A percentile compares a stretch with the other conserved stretches of the same genome.
These are phyloP conservation scores for Powellomyces hirtus DNA, from an alignment of 192 early-diverging fungal species.

Conservation along the genomic window DNA sequence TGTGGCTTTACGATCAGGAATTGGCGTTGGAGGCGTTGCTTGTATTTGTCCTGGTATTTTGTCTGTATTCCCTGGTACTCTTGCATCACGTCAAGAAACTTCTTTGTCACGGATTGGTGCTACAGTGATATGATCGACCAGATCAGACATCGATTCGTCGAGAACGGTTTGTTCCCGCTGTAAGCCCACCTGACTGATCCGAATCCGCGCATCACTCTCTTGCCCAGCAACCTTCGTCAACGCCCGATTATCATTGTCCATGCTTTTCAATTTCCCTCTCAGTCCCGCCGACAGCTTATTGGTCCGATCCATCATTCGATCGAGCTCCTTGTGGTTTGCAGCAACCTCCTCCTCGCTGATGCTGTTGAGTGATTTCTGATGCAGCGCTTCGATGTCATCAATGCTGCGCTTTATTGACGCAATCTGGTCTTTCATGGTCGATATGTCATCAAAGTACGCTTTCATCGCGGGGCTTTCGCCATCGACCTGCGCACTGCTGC, in stretches of 20 bases:
- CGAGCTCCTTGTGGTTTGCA: constrained; percentile 48
- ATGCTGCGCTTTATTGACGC: constrained; percentile 37
- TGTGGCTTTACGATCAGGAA: constrained; percentile 83
- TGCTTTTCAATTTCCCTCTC: constrained; percentile 47
- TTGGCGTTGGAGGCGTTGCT: constrained; percentile 78
- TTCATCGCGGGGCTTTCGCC: constrained; percentile 41
- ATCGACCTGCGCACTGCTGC: not conserved
- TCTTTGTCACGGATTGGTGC: constrained; percentile 48
- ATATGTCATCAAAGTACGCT: constrained; percentile 49
- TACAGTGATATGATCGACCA: constrained; percentile 12
- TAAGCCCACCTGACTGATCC: constrained; percentile 36
- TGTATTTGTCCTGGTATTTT: constrained; percentile 80
- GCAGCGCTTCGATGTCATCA: constrained; percentile 43
- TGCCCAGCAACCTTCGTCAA: constrained; percentile 35
- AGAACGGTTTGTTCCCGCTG: too few relatives aligned
- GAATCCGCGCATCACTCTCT: constrained; percentile 41
- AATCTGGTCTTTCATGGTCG: constrained; percentile 43
- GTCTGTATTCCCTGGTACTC: constrained; percentile 77
- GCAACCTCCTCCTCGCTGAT: constrained; percentile 47
- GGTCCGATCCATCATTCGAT: constrained; percentile 47
- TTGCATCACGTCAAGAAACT: constrained; percentile 61
- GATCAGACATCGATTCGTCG: too few relatives aligned
- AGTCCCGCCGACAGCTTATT: constrained; percentile 42
- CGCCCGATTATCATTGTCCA: constrained; percentile 51
- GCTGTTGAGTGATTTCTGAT: constrained; percentile 51